Conservation (phyloP, 176 grass and related monocot genomes). For the Zoysia pacifica region DNA sequence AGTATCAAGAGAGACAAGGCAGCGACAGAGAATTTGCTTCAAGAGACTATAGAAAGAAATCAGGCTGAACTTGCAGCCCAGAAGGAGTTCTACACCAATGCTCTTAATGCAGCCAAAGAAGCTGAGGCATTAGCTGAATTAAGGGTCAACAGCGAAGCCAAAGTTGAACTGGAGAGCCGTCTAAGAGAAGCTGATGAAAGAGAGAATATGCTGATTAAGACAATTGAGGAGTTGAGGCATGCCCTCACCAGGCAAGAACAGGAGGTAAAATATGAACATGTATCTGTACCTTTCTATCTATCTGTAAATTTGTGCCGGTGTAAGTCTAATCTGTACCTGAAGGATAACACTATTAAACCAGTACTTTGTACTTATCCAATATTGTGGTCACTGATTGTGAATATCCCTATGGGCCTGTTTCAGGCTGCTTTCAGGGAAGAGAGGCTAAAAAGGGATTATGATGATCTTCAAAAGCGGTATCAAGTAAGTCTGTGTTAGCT, state of each 20-base stretch:
- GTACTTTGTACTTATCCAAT: constrained; percentile 1
- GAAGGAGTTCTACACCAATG: constrained; percentile 98
- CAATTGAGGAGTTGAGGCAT: constrained; percentile 94
- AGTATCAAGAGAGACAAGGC: constrained; percentile 96
- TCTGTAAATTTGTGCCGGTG: constrained; percentile 17
- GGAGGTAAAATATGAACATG: constrained; percentile 64
- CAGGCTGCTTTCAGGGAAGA: constrained; percentile 96
- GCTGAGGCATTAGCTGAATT: constrained; percentile 91
- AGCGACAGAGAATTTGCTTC: constrained; percentile 87
- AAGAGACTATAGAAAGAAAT: constrained; percentile 99
- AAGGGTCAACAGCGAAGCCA: constrained; percentile 92
- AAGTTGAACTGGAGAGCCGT: constrained; percentile 81
- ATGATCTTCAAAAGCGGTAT: constrained; percentile 96
- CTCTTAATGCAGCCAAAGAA: constrained; percentile 97
- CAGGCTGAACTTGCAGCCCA: constrained; percentile 88
- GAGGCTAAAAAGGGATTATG: constrained; percentile 86
- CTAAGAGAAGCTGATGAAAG: constrained; percentile 90
- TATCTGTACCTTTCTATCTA: constrained; percentile 20
- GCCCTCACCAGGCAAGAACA: constrained; percentile 96
- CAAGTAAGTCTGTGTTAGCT: constrained; percentile 62
- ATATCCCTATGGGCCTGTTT: constrained; percentile 21
- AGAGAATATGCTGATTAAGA: constrained; percentile 89
- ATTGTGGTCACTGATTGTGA: not conserved
- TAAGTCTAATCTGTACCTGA: constrained; percentile 2
- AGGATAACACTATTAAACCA: not conserved